Evolutionary conservation across 208 protist genomes (phyloP).

Genomic region (Leishmania braziliensis): DNA sequence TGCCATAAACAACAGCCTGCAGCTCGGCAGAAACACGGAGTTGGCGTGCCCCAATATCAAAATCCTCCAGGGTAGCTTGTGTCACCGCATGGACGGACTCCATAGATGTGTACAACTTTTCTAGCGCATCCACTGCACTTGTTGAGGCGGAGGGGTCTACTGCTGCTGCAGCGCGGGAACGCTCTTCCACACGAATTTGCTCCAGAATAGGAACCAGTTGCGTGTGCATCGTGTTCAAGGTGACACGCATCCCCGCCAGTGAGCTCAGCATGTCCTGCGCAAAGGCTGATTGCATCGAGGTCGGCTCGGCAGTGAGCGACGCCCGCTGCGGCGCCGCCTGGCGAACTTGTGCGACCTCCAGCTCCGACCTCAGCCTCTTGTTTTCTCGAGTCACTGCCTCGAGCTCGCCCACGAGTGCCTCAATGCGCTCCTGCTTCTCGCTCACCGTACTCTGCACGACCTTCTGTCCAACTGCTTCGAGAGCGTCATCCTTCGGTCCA

Average conservation of each 20-base stretch:
- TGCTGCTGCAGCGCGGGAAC: not conserved
- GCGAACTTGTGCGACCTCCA: not conserved
- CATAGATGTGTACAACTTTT: conserved; percentile 26
- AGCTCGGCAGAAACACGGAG: conserved; percentile 17
- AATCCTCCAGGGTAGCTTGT: conserved; percentile 6
- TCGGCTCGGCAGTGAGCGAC: not conserved
- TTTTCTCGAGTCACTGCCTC: conserved; percentile 4
- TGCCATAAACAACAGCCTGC: conserved; percentile 26
- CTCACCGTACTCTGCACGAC: not conserved
- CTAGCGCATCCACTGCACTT: conserved; percentile 9
- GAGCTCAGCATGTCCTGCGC: conserved; percentile 12
- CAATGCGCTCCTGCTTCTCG: conserved; percentile 18
- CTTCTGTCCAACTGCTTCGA: not conserved
- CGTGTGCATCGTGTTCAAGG: conserved; percentile 16
- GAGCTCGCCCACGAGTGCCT: conserved; percentile 21
- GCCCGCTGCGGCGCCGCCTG: not conserved
- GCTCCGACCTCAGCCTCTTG: conserved; percentile 12
- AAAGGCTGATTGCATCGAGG: not conserved
- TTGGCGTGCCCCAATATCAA: conserved; percentile 5
- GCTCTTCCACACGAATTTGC: not conserved
- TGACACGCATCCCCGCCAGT: conserved; percentile 10
- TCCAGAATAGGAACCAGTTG: conserved; percentile 13
- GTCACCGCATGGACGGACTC: conserved; percentile 23
- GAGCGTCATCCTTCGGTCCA: not conserved
- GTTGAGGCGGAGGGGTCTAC: not conserved